Evolutionary conservation across 805 yeast species (phyloP), one percentile per base, ranked within the genome.

Genomic region (Zygotorulaspora florentina): DNA sequence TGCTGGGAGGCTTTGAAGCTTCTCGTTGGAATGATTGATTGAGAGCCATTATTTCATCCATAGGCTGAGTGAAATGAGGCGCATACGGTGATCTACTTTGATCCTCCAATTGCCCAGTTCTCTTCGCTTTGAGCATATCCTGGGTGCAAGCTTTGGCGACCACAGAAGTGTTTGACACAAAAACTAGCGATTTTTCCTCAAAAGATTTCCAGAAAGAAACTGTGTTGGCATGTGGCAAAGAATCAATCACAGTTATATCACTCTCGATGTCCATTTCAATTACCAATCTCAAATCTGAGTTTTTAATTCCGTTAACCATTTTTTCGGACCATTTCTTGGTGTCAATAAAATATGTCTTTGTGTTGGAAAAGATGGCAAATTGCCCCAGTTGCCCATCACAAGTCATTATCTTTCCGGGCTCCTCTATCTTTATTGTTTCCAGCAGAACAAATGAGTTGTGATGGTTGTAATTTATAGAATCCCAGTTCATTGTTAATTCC

Each of bases 401-500:
- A 3, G 36, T 15, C 11, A 20, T 27, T 10, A 55, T 20, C 2
- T 35, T 38, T 3, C 44, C 38, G 3, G 50, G 3, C 11, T 50
- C 46, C 26, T 40, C 39, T 12, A 54, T 15, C n/a, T 43, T 39
- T 3, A 58, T 34, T 3, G 40, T 40, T 52, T 60, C 64, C 8
- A 61, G 29, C 13, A 58, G 16, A 0, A 48, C 55, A 20, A 64
- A 46, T 1, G 67, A 59, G 39, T 56, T 53, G 30, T 60, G 55
- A n/a, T 57, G 51, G 18, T 50, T 45, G 28, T 53, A 61, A 1
- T 56, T 47, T 1, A 50, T 53, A 1, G 39, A n/a, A 36, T 57
- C 61, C 72, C 70, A 70, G 37, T 59, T 63, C 77, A 72, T 73
- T 0, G 64, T 47, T 12, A 59, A 47, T 17, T 60, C 64, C 12